Base-by-base conservation (phyloP, 768 basidiomycete genomes). In the Boletus subcaerulescens region DNA sequence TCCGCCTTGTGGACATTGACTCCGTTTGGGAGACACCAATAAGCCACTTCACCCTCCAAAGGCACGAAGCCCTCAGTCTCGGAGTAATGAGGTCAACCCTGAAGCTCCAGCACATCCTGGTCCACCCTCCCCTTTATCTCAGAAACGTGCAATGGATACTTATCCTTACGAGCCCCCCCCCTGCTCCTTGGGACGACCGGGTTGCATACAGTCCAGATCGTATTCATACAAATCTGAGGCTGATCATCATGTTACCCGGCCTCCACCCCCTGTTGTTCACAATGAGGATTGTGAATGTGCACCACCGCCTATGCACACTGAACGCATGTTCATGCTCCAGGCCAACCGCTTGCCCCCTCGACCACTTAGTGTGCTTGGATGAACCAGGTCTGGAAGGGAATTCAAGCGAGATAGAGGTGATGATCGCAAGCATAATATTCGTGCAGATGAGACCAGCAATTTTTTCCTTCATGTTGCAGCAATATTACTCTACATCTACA, bases 271-370 rank as follows among this genome's bases (percentile, higher is more conserved):
- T 1, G 35, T 45, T 0, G 41, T 49, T 8, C 57, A 39, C 41
- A 60, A 57, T 2, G 58, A 58, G 12, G 57, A 49, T 2, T 53
- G 18, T 22, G 53, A 57, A 3, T 61, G 56, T 24, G 59, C 45
- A 20, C 52, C 54, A 8, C 67, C 49, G 1, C 41, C 51, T 6
- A 69, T 71, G 55, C 69, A 72, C 44, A 69, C 67, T 4, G 69
- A 71, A 26, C 69, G 71, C 5, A 69, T 63, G 14, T 55, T 66
- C 6, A 56, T 71, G 57, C 52, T 71, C 8, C 71, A 72, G 32
- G 55, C 9, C 20, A 66, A 66, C 10, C 61, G 63, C 8, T 52
- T 69, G 7, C 71, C 69, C 1, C 71, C 71, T 6, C 61, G 69
- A 42, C 69, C 69, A 2, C 55, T 50, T 1, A 60, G 64, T 18